Evolutionary conservation across 768 basidiomycete species (phyloP), one percentile per base, ranked within the genome.

Genomic region (Agaricus subrufescens): DNA sequence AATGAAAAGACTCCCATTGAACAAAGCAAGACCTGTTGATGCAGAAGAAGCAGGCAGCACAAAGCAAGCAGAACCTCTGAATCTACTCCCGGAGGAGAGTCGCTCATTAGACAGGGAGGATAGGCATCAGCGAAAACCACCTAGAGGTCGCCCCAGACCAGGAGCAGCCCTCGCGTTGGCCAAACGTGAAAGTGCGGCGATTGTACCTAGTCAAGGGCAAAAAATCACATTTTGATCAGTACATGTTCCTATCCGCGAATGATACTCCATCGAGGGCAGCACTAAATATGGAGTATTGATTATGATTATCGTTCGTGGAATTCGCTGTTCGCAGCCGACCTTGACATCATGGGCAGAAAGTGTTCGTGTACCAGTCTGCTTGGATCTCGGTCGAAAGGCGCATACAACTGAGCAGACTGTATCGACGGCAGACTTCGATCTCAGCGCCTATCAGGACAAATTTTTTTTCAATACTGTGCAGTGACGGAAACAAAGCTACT

Each of bases 111-210:
- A 55, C 15, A 48, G 50, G 45, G 62, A 43, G 31, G 43, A 50
- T 15, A 42, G 59, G 49, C 63, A 65, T 46, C 71, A 77, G 60
- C 71, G 73, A 26, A 50, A 23, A 31, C 71, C 34, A 11, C 34
- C 73, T 3, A 74, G 73, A 62, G 71, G 71, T 52, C 81, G 90
- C 29, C 74, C 84, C 4, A 86, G 78, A 64, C 91, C 91, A 34
- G 91, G 91, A 34, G 91, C 91, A 3, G 87, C 88, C 1, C 81
- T 92, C 23, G 90, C 90, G 0, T 76, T 78, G 15, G 91, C 91
- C 25, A 82, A 84, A 63, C 82, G 91, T 50, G 87, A 90, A 70
- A 85, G 82, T 54, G 83, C 81, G 15, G 86, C 87, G 4, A 93
- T 93, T 63, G 72, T 88, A 11, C 77, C 77, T 5, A 76, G 84